Evolutionary conservation across 805 yeast genomes (phyloP).

Genomic region (Cyberlindnera nakhonratchasimensis): DNA sequence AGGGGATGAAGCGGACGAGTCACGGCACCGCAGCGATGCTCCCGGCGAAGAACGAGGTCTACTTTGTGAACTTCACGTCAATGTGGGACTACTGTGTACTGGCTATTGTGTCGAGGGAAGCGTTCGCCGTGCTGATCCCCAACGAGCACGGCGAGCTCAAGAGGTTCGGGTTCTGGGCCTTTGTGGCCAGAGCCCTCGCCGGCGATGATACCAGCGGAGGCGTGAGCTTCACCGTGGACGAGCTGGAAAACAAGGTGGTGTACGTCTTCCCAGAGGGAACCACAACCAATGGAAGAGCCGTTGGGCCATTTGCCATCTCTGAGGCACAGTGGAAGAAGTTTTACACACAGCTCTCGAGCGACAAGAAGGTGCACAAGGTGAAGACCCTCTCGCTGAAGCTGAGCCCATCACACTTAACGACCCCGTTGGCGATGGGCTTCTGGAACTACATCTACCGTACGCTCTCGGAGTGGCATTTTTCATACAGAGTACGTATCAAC

Average conservation of each 20-base stretch:
- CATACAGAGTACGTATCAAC: constrained; percentile 27
- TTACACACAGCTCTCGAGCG: constrained; percentile 1
- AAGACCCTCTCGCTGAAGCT: constrained; percentile 30
- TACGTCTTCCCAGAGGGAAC: constrained; percentile 78
- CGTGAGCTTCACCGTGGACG: constrained; percentile 1
- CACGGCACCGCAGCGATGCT: constrained; percentile 20
- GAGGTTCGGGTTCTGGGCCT: constrained; percentile 28
- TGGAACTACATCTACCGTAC: constrained; percentile 21
- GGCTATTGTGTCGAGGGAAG: constrained; percentile 27
- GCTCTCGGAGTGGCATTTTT: constrained; percentile 22
- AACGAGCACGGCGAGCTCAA: constrained; percentile 30
- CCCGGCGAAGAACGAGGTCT: constrained; percentile 39
- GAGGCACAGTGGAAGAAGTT: constrained; percentile 24
- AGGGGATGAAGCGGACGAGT: constrained; percentile 21
- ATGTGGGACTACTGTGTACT: constrained; percentile 45
- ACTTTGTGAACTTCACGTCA: constrained; percentile 46
- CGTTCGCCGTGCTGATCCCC: constrained; percentile 35
- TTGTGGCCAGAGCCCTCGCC: constrained; percentile 25
- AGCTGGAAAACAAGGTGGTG: constrained; percentile 39
- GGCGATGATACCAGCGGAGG: constrained; percentile 21
- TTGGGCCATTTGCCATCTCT: constrained; percentile 51
- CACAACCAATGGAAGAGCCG: constrained; percentile 75
- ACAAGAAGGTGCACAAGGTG: constrained; percentile 9
- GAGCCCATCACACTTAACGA: constrained; percentile 29
- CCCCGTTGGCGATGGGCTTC: constrained; percentile 29